A percentile compares a stretch with the other conserved stretches of the same genome.
Evolutionary conservation across 805 yeast species (phyloP).

Genomic region (Candida nonsorbophila): DNA sequence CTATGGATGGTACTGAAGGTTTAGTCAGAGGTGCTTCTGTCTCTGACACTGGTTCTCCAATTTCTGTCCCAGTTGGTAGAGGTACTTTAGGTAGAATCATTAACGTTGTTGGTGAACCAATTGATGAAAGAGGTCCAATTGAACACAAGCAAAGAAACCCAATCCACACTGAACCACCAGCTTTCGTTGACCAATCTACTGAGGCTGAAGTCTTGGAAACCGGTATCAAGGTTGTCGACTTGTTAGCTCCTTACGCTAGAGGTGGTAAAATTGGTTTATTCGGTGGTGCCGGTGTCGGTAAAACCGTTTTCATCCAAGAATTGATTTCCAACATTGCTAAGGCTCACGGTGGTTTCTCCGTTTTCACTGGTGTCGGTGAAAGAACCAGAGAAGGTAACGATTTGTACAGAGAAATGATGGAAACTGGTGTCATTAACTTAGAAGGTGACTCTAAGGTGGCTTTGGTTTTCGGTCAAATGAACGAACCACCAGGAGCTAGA

Average conservation of each 20-base stretch:
- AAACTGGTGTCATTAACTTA: conserved; percentile 99
- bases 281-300: conserved; percentile 99
- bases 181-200: conserved; percentile 95
- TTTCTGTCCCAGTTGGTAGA: conserved; percentile 98
- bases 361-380: conserved; percentile 99
- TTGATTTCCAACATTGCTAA: conserved; percentile 99
- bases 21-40: conserved; percentile 95
- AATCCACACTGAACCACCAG: conserved; percentile 97
- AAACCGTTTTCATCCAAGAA: conserved; percentile 99
- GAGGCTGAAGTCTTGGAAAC: conserved; percentile 98
- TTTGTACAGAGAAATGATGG: conserved; percentile 99
- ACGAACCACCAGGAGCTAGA: conserved; percentile 99
- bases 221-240: conserved; percentile 99
- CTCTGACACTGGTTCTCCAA: conserved; percentile 95
- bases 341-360: conserved; percentile 99
- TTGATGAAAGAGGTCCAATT: conserved; percentile 99
- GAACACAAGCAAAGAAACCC: conserved; percentile 90
- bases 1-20: conserved; percentile 99
- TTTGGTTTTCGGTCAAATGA: conserved; percentile 99
- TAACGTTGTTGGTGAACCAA: conserved; percentile 98
- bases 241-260: conserved; percentile 99
- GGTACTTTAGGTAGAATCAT: conserved; percentile 98
- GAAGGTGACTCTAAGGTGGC: conserved; percentile 99
- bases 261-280: conserved; percentile 99
- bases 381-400: conserved; percentile 99